Evolutionary conservation across 148 eudicot species (phyloP).

Genomic region (Fallopia convolvulus): DNA sequence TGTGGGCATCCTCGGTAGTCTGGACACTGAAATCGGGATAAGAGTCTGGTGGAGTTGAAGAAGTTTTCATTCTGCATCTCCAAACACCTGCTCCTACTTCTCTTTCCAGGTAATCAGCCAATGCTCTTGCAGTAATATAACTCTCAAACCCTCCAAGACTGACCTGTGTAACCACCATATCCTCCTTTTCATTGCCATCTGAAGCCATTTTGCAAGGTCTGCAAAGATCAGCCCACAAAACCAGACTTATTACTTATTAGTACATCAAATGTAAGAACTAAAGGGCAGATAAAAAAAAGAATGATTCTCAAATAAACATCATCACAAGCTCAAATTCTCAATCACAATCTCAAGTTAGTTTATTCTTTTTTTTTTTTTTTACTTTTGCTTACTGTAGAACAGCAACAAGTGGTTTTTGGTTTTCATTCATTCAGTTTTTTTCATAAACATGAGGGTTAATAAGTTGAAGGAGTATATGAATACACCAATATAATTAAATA

Average conservation of each 20-base stretch:
- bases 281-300: neutral
- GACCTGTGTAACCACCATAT: constrained; percentile 55
- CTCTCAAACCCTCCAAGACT: constrained; percentile 73
- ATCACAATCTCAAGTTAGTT: neutral
- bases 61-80: constrained; percentile 86
- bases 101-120: constrained; percentile 51
- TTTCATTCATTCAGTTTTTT: neutral
- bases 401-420: neutral
- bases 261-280: neutral
- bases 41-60: constrained; percentile 71
- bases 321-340: neutral
- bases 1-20: constrained; percentile 21
- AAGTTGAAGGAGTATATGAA: neutral
- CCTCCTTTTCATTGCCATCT: constrained; percentile 32
- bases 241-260: neutral
- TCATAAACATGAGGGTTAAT: neutral
- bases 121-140: constrained; percentile 47
- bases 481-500: neutral
- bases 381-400: neutral
- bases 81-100: constrained; percentile 44
- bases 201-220: constrained; percentile 37
- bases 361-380: neutral
- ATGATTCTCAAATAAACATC: too few species aligned
- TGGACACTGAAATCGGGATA: constrained; percentile 37
- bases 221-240: neutral